phyloP scores from a whole-genome alignment of 2,329 filamentous ascomycete species.

The Pyrenochaeta sp. region DNA sequence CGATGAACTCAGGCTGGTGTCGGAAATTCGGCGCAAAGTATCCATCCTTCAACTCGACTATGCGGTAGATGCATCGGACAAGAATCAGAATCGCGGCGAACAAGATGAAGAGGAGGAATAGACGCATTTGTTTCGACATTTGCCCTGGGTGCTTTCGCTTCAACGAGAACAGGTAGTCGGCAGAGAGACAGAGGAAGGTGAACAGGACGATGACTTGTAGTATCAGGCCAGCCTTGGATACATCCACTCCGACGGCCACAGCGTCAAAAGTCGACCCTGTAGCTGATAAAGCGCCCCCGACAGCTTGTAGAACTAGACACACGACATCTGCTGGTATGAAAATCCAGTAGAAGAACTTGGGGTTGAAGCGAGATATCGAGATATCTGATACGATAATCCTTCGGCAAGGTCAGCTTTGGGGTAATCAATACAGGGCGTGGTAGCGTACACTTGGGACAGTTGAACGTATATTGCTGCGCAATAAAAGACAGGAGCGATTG shows the following conservation, averaged over 20 bases:
- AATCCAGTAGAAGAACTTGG: conserved; percentile 6
- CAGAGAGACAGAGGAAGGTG: neutral
- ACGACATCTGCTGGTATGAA: conserved; percentile 12
- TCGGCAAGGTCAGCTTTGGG: too few species aligned
- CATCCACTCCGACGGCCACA: neutral
- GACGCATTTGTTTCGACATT: neutral
- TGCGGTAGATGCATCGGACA: conserved; percentile 5
- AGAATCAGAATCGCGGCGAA: conserved; percentile 1
- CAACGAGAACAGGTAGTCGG: conserved; percentile 1
- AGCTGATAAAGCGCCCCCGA: conserved; percentile 7
- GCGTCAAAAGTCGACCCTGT: neutral
- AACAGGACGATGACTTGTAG: neutral
- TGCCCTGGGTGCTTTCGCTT: neutral
- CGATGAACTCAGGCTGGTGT: conserved; percentile 5
- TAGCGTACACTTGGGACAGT: conserved; percentile 8
- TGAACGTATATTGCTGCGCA: conserved; percentile 11
- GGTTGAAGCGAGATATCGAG: conserved; percentile 9
- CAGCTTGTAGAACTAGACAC: conserved; percentile 9
- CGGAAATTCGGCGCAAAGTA: conserved; percentile 4
- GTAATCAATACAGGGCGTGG: too few species aligned
- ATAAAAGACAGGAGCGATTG: conserved; percentile 10
- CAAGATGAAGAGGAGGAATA: neutral
- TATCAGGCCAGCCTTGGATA: neutral
- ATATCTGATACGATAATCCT: too few species aligned
- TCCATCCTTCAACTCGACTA: conserved; percentile 8